Base-by-base conservation (phyloP, 192 early-diverging fungal species). In the Chytriomyces confervae region DNA sequence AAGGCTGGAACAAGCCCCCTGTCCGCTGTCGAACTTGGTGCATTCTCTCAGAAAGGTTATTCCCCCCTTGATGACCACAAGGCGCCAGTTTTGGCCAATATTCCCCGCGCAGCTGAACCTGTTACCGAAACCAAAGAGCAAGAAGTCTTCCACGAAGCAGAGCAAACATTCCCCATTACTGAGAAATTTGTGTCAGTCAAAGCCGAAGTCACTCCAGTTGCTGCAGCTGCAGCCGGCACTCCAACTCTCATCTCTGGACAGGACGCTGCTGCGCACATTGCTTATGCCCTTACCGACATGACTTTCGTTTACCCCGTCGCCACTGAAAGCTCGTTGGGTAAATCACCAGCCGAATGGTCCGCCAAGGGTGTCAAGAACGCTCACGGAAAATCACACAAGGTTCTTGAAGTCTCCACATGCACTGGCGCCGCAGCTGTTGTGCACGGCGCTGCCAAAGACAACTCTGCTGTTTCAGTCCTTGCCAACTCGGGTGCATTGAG, bases 291-390 rank as follows among this genome's bases (percentile, higher is more conserved):
- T 7, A 92, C 90, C 81, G 91, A 94, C 75, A 81, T 95, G 63
- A 85, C 91, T 53, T 97, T 95, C 85, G 89, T 96, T 72, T 97
- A 96, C 83, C 89, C 94, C 29, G 91, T 91, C 7, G 61, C 81
- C 29, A 83, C 87, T 44, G 82, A 91, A 51, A 81, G 76, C 4
- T 87, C 91, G 53, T 79, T 92, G 53, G 95, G 95, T 66, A 79
- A 91, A 48, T 82, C 83, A 5, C 79, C 91, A 16, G 80, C 88
- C 50, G 82, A 85, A 13, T 96, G 93, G 95, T 81, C 93, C 62
- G 79, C 85, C 51, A 77, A 84, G 43, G 87, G 84, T n/a, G 75
- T 90, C 44, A 80, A 83, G 69, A 96, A 97, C 81, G 91, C 87
- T n/a, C 83, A 83, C 62, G 91, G 90, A 23, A 82, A 89, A 6